phyloP scores from a whole-genome alignment of 768 basidiomycete genomes.

The Amanita muscaria region DNA sequence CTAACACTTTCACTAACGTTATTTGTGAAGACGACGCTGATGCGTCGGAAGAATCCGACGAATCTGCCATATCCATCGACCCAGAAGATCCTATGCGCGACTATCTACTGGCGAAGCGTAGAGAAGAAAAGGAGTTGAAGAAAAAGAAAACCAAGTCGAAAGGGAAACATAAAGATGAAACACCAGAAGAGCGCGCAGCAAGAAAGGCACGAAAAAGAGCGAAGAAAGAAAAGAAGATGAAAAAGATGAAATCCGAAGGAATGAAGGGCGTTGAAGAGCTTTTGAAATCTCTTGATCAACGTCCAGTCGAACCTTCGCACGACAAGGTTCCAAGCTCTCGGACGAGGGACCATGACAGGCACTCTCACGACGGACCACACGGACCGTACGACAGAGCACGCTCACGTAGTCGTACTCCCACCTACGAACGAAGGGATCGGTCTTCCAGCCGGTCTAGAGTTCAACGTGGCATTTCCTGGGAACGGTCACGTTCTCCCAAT shows the following conservation, averaged over 20 bases:
- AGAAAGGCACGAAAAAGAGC: constrained; percentile 69
- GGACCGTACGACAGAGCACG: neutral
- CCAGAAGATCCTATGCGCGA: constrained; percentile 98
- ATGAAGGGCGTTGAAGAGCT: constrained; percentile 62
- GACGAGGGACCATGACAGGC: constrained; percentile 15
- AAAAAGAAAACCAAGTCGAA: constrained; percentile 57
- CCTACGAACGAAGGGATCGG: no score
- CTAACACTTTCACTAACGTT: neutral
- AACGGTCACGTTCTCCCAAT: no score
- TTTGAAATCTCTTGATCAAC: constrained; percentile 39
- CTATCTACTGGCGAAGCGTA: constrained; percentile 70
- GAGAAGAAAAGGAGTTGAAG: constrained; percentile 61
- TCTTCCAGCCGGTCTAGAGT: no score
- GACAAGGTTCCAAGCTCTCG: constrained; percentile 15
- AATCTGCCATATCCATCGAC: constrained; percentile 65
- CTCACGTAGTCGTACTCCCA: no score
- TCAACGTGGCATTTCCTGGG: no score
- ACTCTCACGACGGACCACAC: constrained; percentile 3
- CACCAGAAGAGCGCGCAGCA: constrained; percentile 67
- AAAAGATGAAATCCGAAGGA: constrained; percentile 51
- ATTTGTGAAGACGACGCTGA: constrained; percentile 35
- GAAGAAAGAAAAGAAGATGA: constrained; percentile 44
- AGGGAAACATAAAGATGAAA: constrained; percentile 64
- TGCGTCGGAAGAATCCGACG: constrained; percentile 58
- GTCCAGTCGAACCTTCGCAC: constrained; percentile 18